These are phyloP conservation scores for Petrea volubilis DNA, from an alignment of 257 asterid genomes.

Conservation along the genomic window DNA sequence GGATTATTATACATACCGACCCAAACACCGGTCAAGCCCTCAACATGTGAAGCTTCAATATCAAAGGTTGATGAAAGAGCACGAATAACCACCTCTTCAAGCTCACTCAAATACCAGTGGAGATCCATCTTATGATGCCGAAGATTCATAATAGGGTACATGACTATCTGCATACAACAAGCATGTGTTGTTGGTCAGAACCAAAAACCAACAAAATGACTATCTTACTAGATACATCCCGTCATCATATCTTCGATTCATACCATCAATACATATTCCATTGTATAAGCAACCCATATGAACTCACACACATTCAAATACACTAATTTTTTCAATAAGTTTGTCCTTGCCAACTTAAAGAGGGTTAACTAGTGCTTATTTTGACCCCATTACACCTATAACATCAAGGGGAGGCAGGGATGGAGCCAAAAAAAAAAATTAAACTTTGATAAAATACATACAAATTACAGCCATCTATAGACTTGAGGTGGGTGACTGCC, in stretches of 20 bases:
- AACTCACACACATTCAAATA: background rate
- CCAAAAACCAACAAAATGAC: background rate
- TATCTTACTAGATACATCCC: background rate
- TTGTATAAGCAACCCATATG: background rate
- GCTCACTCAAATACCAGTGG: constrained; percentile 93
- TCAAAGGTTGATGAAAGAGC: constrained; percentile 69
- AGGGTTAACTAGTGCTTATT: background rate
- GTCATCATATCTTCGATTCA: background rate
- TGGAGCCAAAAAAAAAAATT: too few relatives aligned
- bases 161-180: constrained; percentile 61
- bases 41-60: constrained; percentile 68
- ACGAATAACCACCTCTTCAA: constrained; percentile 91
- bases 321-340: background rate
- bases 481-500: too few relatives aligned
- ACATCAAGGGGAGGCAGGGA: background rate
- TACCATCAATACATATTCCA: background rate
- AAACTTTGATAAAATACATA: too few relatives aligned
- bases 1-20: constrained; percentile 57
- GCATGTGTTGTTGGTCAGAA: constrained; percentile 13
- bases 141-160: constrained; percentile 95
- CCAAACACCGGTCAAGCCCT: constrained; percentile 97
- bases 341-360: background rate
- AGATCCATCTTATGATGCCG: constrained; percentile 80
- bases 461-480: too few relatives aligned
- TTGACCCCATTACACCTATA: background rate